Evolutionary conservation across 2,329 filamentous ascomycete genomes (phyloP).

Genomic region (Mariannaea elegans): DNA sequence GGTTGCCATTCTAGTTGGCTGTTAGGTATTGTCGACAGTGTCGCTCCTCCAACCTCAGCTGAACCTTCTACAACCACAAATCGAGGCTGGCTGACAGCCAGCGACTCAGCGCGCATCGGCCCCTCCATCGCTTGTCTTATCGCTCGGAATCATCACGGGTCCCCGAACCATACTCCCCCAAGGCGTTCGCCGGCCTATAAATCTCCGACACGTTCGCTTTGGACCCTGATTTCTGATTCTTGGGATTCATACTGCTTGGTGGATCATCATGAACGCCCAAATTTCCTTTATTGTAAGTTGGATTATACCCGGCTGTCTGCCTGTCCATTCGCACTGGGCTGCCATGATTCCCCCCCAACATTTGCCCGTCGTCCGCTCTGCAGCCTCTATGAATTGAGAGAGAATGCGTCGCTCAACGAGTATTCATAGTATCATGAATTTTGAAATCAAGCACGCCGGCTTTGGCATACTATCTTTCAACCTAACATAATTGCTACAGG

Average conservation of each 20-base stretch:
- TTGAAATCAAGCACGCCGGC: neutral
- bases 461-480: neutral
- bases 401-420: neutral
- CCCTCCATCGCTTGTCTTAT: slow-evolving; percentile 22
- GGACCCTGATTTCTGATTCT: neutral
- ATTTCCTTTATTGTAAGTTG: slow-evolving; percentile 65
- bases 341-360: neutral
- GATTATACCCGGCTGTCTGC: neutral
- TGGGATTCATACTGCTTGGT: slow-evolving; percentile 13
- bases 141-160: slow-evolving; percentile 17
- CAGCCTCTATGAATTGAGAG: slow-evolving; percentile 7
- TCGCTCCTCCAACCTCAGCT: slow-evolving; percentile 27
- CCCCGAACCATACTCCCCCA: slow-evolving; percentile 13
- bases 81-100: slow-evolving; percentile 33
- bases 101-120: slow-evolving; percentile 27
- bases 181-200: slow-evolving; percentile 17
- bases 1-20: slow-evolving; percentile 28
- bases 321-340: neutral
- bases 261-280: slow-evolving; percentile 62
- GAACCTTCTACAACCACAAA: slow-evolving; percentile 26
- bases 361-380: neutral
- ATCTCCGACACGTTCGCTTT: slow-evolving; percentile 2
- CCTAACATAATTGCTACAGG: slow-evolving; percentile 63
- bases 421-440: neutral
- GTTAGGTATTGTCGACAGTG: slow-evolving; percentile 24